Evolutionary conservation across 345 rosid species (phyloP), one percentile per base, ranked within the genome.

Genomic region (Salix suchowensis): DNA sequence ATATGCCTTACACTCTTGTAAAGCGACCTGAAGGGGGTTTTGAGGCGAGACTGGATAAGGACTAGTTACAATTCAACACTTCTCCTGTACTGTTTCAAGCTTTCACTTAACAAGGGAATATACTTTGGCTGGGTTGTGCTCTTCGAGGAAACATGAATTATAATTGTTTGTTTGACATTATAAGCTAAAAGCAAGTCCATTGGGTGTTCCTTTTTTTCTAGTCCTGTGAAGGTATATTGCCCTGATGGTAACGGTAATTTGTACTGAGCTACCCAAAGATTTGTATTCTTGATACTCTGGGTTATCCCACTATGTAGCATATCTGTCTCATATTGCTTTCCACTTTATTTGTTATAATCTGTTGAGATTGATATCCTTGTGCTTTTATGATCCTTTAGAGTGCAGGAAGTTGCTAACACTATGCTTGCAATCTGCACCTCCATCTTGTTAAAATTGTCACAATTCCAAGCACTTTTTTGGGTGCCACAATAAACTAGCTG

Each of bases 11-110:
- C 67, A 73, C 73, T 74, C 88, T 91, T 61, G 79, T 87, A 54
- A 84, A 85, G 83, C 87, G 88, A 68, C 82, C 84, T 2, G 90
- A 87, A 82, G 95, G 95, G 6, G 95, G 95, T 48, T 89, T 85
- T 67, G 91, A 92, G 86, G 94, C 91, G 14, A 87, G 82, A 81
- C 69, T 89, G 83, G 67, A 77, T 76, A 92, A 86, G 81, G 89
- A 87, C 68, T 85, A 85, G 85, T 65, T 32, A 14, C 70, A 46
- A 39, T 68, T 65, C 26, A 58, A 40, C 36, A 37, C 44, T 73
- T 73, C n/a, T 70, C 72, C 61, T 42, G 74, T 73, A 68, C 65
- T 69, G 62, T 74, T 76, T 75, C 60, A 67, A 71, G 78, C 65
- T 77, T 48, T 61, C 50, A 44, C 67, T 79, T 72, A 30, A 19